These are phyloP conservation scores for Yamadazyma laniorum DNA, from an alignment of 805 yeast species.

Conservation along the genomic window DNA sequence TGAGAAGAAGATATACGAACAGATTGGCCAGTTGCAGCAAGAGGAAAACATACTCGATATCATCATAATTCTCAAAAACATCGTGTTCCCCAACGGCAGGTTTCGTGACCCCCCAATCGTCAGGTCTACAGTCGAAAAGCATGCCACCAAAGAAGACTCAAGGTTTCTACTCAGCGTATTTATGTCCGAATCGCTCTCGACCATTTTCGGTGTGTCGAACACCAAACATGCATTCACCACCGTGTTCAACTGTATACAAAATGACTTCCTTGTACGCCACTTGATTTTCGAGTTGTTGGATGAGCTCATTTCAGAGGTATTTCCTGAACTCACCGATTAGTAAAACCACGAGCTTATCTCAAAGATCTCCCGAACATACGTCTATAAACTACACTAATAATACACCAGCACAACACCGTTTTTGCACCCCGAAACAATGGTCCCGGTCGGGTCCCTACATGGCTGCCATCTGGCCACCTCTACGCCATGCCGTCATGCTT, in stretches of 20 bases:
- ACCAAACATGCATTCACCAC: conserved; percentile 61
- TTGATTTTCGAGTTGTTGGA: conserved; percentile 61
- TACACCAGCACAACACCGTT: too few relatives aligned
- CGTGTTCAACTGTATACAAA: conserved; percentile 68
- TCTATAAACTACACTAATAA: too few relatives aligned
- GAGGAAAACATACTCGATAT: conserved; percentile 47
- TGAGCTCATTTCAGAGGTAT: conserved; percentile 47
- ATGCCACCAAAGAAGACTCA: conserved; percentile 58
- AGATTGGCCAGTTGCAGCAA: conserved; percentile 32
- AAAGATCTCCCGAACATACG: too few relatives aligned
- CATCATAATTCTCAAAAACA: conserved; percentile 20
- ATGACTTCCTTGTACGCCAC: conserved; percentile 66
- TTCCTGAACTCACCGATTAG: conserved; percentile 32
- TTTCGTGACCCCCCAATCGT: conserved; percentile 46
- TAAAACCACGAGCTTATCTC: too few relatives aligned
- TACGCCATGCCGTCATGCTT: too few relatives aligned
- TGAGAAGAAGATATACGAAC: conserved; percentile 60
- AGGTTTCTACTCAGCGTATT: conserved; percentile 52
- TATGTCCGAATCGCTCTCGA: conserved; percentile 63
- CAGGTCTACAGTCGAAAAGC: conserved; percentile 52
- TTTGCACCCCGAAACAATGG: too few relatives aligned
- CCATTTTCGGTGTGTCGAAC: conserved; percentile 67
- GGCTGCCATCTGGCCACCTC: too few relatives aligned
- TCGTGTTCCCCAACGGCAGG: conserved; percentile 46
- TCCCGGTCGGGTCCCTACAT: too few relatives aligned